Evolutionary conservation across 1,284 basidiomycete species (phyloP).

Genomic region (Porogramme epimiltina): DNA sequence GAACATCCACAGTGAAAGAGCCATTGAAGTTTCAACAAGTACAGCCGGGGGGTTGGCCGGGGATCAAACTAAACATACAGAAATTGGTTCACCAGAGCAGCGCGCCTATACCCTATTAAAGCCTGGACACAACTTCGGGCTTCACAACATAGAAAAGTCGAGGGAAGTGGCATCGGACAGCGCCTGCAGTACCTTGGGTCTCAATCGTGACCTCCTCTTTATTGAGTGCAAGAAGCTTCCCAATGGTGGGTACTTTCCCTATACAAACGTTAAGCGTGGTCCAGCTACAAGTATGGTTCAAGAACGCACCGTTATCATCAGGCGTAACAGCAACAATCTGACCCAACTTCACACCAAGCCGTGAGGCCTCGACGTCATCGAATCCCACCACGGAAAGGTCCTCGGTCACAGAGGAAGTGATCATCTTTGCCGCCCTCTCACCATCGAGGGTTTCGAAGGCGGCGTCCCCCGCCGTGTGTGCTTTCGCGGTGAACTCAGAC

Average conservation of each 20-base stretch:
- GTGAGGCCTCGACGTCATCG: conserved; percentile 43
- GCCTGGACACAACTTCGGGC: conserved; percentile 4
- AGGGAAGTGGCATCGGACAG: conserved; percentile 55
- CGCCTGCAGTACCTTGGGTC: conserved; percentile 40
- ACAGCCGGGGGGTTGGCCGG: too few relatives aligned
- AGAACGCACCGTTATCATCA: conserved; percentile 48
- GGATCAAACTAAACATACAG: too few relatives aligned
- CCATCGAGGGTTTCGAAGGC: conserved; percentile 40
- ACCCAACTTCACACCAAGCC: conserved; percentile 41
- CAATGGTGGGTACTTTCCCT: conserved; percentile 45
- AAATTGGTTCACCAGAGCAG: neutral
- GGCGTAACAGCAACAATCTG: conserved; percentile 47
- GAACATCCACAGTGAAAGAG: too few relatives aligned
- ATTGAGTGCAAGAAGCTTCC: conserved; percentile 51
- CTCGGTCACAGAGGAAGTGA: conserved; percentile 37
- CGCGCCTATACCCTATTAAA: conserved; percentile 5
- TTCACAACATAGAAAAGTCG: conserved; percentile 30
- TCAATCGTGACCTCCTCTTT: conserved; percentile 52
- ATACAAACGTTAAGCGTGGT: conserved; percentile 20
- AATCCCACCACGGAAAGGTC: conserved; percentile 48
- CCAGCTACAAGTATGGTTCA: neutral
- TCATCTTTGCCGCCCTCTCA: conserved; percentile 45
- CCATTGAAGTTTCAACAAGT: too few relatives aligned
- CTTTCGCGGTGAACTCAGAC: conserved; percentile 28
- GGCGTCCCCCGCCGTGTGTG: conserved; percentile 3